Conservation (phyloP, 495 filamentous ascomycete genomes). For the Aspergillus cavernicola region DNA sequence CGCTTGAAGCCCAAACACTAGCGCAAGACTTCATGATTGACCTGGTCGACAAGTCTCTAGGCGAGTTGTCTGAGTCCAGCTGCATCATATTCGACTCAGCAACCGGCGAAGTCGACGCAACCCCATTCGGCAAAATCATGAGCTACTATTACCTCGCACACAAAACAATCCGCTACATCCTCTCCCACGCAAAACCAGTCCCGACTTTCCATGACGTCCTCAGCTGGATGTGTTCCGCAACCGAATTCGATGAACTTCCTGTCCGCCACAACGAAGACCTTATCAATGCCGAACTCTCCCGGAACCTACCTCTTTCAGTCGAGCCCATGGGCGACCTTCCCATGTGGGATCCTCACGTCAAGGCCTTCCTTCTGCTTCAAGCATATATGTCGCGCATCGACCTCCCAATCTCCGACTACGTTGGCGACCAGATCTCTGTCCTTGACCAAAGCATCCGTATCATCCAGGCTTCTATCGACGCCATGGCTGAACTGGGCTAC, state of each 20-base stretch:
- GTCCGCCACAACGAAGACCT: conserved; percentile 99
- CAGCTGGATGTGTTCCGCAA: conserved; percentile 87
- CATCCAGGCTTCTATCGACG: conserved; percentile 84
- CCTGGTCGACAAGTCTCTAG: conserved; percentile 81
- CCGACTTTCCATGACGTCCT: conserved; percentile 84
- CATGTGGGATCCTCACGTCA: conserved; percentile 98
- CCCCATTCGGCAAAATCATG: conserved; percentile 94
- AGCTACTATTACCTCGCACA: conserved; percentile 99
- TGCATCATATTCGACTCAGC: conserved; percentile 73
- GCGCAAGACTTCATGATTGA: conserved; percentile 92
- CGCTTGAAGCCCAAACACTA: conserved; percentile 72
- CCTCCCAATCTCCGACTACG: conserved; percentile 94
- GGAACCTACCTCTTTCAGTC: conserved; percentile 65
- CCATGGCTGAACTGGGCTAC: conserved; percentile 86
- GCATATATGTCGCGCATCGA: conserved; percentile 90
- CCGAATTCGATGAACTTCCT: conserved; percentile 95
- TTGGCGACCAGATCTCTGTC: conserved; percentile 86
- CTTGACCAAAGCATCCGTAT: conserved; percentile 96
- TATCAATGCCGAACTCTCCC: conserved; percentile 88
- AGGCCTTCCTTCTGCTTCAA: conserved; percentile 90
- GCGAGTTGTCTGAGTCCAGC: conserved; percentile 73
- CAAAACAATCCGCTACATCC: conserved; percentile 83
- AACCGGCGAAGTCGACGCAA: conserved; percentile 85
- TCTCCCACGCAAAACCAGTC: conserved; percentile 67
- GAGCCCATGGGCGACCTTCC: conserved; percentile 70